A percentile compares a stretch with the other conserved stretches of the same genome.
Conservation (phyloP, 768 basidiomycete species). For the Cyathus striatus region DNA sequence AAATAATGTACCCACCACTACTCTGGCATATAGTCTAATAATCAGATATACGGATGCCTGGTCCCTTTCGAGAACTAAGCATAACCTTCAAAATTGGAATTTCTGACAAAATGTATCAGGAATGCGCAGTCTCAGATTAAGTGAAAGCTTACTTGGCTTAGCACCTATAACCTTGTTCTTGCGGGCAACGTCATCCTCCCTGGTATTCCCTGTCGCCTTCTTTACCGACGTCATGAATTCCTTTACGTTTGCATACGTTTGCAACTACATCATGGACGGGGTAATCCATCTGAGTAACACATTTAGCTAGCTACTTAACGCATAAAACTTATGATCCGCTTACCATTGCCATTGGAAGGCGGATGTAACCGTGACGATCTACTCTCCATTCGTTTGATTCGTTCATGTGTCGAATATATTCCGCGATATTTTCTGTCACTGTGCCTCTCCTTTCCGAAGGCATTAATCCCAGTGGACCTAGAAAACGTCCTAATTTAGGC, state of each 20-base stretch:
- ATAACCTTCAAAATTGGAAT: conserved; percentile 77
- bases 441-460: conserved; percentile 92
- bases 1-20: too few relatives aligned
- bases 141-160: conserved; percentile 44
- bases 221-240: conserved; percentile 74
- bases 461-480: conserved; percentile 90
- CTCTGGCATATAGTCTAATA: too few relatives aligned
- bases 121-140: conserved; percentile 2
- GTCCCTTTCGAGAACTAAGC: conserved; percentile 82
- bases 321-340: too few relatives aligned
- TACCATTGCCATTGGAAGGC: conserved; percentile 77
- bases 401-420: conserved; percentile 72
- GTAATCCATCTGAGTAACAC: conserved; percentile 57
- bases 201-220: conserved; percentile 65
- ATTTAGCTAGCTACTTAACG: too few relatives aligned
- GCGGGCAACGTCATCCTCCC: conserved; percentile 44
- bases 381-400: conserved; percentile 92
- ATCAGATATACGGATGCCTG: conserved; percentile 86
- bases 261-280: conserved; percentile 69
- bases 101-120: conserved; percentile 30
- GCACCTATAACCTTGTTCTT: conserved; percentile 29
- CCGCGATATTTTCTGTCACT: conserved; percentile 84
- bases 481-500: conserved; percentile 72
- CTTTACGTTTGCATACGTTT: conserved; percentile 75
- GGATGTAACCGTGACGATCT: conserved; percentile 80